Conservation (phyloP, 441 rosid species). For the Eugenia klotzschiana region DNA sequence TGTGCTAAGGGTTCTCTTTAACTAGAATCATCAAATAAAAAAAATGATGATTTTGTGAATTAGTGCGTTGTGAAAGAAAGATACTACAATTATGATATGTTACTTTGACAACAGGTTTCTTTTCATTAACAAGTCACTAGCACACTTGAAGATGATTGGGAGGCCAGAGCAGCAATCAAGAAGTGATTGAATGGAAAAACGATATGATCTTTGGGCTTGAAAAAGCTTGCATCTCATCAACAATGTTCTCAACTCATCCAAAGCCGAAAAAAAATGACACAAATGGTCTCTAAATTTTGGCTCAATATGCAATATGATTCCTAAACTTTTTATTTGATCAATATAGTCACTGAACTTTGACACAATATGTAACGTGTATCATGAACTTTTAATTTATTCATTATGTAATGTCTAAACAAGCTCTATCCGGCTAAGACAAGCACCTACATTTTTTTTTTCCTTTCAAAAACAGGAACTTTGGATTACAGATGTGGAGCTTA, state of each 20-base stretch:
- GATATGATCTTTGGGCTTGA: not conserved
- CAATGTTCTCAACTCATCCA: not conserved
- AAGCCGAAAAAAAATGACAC: too few species aligned
- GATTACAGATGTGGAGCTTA: not conserved
- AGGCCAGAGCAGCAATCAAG: not conserved
- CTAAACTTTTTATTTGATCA: too few species aligned
- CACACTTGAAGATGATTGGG: not conserved
- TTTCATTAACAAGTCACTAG: not conserved
- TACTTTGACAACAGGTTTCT: not conserved
- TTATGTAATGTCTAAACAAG: not conserved
- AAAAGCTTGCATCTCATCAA: not conserved
- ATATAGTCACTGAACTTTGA: too few species aligned
- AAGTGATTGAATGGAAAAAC: not conserved
- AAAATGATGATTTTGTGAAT: not conserved
- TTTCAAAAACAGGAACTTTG: not conserved
- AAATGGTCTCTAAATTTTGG: too few species aligned
- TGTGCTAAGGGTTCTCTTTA: not conserved
- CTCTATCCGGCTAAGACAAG: not conserved
- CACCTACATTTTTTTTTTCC: not conserved
- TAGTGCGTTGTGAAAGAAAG: not conserved
- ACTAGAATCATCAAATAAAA: not conserved
- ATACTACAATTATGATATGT: not conserved
- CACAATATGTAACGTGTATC: too few species aligned
- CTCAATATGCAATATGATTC: too few species aligned
- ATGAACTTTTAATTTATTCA: too few species aligned